phyloP scores from a whole-genome alignment of 2,329 filamentous ascomycete genomes.

The Massarina eburnea region DNA sequence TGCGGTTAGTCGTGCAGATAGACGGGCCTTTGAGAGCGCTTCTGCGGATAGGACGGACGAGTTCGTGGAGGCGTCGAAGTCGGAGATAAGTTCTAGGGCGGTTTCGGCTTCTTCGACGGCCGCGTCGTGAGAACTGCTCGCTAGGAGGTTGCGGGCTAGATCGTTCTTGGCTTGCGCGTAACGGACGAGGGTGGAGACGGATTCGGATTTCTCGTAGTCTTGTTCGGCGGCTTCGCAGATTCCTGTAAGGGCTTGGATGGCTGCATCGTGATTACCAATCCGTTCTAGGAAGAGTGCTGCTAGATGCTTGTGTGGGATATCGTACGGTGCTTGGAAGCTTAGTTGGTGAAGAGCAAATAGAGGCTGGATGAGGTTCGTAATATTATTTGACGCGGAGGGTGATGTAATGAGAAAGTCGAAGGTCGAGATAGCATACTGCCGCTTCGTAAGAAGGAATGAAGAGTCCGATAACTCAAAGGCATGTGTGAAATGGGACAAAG shows the following conservation, averaged over 20 bases:
- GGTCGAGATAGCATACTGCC: constrained; percentile 75
- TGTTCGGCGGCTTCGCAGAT: constrained; percentile 73
- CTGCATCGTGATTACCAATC: constrained; percentile 66
- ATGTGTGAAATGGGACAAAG: constrained; percentile 83
- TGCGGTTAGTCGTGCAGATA: constrained; percentile 83
- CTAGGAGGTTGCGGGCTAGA: constrained; percentile 79
- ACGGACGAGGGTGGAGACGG: constrained; percentile 67
- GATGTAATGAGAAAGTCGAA: constrained; percentile 78
- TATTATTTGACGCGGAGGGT: constrained; percentile 52
- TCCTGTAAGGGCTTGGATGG: constrained; percentile 64
- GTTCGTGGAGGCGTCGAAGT: constrained; percentile 57
- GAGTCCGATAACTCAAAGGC: constrained; percentile 90
- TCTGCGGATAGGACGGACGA: constrained; percentile 61
- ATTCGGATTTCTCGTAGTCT: constrained; percentile 84
- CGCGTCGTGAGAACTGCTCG: constrained; percentile 62
- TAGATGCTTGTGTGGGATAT: constrained; percentile 75
- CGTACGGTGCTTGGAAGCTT: constrained; percentile 67
- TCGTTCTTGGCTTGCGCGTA: constrained; percentile 87
- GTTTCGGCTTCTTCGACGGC: constrained; percentile 80
- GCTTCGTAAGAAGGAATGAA: constrained; percentile 70
- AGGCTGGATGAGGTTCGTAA: constrained; percentile 73
- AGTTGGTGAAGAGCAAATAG: constrained; percentile 87
- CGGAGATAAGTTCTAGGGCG: constrained; percentile 75
- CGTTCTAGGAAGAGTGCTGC: constrained; percentile 80
- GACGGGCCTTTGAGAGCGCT: constrained; percentile 67